A percentile compares a stretch with the other conserved stretches of the same genome.
These are phyloP conservation scores for Amanita pseudoporphyria DNA, from an alignment of 768 basidiomycete genomes.

Conservation along the genomic window DNA sequence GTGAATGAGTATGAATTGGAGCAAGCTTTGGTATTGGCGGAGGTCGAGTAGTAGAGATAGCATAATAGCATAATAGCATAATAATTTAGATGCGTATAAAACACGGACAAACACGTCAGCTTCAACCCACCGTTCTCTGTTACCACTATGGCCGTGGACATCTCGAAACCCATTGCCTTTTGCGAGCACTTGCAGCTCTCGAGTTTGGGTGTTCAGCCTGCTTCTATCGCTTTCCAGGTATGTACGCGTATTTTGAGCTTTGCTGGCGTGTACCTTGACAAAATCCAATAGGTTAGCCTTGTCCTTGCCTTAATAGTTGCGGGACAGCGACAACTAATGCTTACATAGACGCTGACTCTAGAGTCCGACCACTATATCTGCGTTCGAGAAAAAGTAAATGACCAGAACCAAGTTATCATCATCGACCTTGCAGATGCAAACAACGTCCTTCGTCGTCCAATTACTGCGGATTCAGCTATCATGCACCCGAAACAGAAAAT, in stretches of 20 bases:
- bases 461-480: conserved; percentile 97
- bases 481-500: conserved; percentile 98
- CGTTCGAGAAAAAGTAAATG: conserved; percentile 90
- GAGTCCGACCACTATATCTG: conserved; percentile 99
- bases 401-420: conserved; percentile 97
- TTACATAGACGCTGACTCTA: conserved; percentile 72
- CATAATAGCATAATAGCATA: not conserved
- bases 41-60: conserved; percentile 35
- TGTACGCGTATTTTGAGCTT: conserved; percentile 26
- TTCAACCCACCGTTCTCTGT: conserved; percentile 16
- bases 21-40: conserved; percentile 59
- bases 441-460: conserved; percentile 91
- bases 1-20: conserved; percentile 62
- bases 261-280: conserved; percentile 17
- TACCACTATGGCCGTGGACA: conserved; percentile 39
- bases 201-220: conserved; percentile 90
- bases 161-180: conserved; percentile 76
- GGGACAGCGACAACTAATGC: not conserved
- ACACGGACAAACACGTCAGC: conserved; percentile 5
- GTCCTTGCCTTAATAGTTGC: not conserved
- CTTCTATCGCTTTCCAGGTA: conserved; percentile 95
- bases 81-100: not conserved
- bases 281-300: conserved; percentile 22
- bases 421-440: conserved; percentile 97
- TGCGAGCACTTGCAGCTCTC: conserved; percentile 92